Evolutionary conservation across 1,284 basidiomycete species (phyloP), one percentile per base, ranked within the genome.

Genomic region (Hemileia vastatrix): DNA sequence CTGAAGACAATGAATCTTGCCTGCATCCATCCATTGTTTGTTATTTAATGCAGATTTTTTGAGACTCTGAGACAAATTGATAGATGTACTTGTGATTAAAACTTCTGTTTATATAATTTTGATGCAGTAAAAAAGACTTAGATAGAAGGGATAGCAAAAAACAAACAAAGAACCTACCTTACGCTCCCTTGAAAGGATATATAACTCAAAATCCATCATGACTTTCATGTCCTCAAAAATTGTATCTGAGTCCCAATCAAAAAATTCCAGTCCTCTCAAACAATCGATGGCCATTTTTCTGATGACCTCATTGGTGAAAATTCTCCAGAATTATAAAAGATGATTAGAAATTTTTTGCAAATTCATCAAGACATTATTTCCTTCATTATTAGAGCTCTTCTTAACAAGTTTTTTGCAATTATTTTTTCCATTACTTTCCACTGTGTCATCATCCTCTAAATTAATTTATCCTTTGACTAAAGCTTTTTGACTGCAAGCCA

Each of bases 361-460:
- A 72, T 94, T 91, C 92, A 96, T 96, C 51, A 97, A 80, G 49
- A 97, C 90, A 75, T 96, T 90, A n/a, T n/a, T n/a, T n/a, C n/a
- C n/a, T n/a, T n/a, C n/a, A n/a, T n/a, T n/a, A n/a, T n/a, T n/a
- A n/a, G n/a, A n/a, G n/a, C n/a, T n/a, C n/a, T n/a, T n/a, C n/a
- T n/a, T n/a, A n/a, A n/a, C n/a, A n/a, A n/a, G n/a, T n/a, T n/a
- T n/a, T n/a, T n/a, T n/a, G n/a, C n/a, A n/a, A n/a, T n/a, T n/a
- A n/a, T n/a, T n/a, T 69, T 69, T 23, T 56, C 63, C 75, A 84
- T 85, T 67, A 83, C 83, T n/a, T 76, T 84, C 86, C 19, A 79
- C 73, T 53, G 80, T 80, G 2, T 60, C 57, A 52, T 51, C 43
- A 71, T 76, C 49, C 79, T 75, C 52, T n/a, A n/a, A n/a, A 68